phyloP scores from a whole-genome alignment of 169 alveolate genomes.

The Eimeria falciformis region DNA sequence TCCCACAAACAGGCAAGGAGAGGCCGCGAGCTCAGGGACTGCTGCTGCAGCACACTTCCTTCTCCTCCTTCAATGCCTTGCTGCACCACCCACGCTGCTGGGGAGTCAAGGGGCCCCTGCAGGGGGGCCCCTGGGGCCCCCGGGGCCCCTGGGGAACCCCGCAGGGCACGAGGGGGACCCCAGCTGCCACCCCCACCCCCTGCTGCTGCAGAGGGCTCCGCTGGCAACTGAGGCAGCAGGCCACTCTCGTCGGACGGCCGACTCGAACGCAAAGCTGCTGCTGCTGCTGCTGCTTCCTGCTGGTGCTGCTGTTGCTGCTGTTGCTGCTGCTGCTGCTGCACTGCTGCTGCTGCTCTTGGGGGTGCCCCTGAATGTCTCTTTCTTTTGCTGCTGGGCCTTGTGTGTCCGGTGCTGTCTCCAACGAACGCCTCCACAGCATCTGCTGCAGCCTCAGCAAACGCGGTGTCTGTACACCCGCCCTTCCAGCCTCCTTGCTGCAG shows the following conservation, averaged over 20 bases:
- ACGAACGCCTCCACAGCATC: slow-evolving; percentile 51
- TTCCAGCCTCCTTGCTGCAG: slow-evolving; percentile 68
- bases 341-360: background rate
- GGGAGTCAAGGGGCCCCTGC: slow-evolving; percentile 25
- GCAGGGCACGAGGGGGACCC: background rate
- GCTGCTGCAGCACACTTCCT: background rate
- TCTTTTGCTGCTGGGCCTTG: slow-evolving; percentile 17
- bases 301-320: slow-evolving; percentile 58
- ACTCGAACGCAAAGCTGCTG: slow-evolving; percentile 9
- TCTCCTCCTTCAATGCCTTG: background rate
- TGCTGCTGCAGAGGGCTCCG: background rate
- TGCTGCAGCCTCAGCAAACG: slow-evolving; percentile 53
- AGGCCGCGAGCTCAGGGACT: slow-evolving; percentile 13
- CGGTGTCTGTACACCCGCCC: slow-evolving; percentile 33
- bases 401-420: background rate
- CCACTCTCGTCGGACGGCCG: background rate
- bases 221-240: background rate
- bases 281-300: slow-evolving; percentile 7
- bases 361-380: slow-evolving; percentile 33
- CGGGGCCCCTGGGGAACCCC: slow-evolving; percentile 23
- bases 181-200: slow-evolving; percentile 9
- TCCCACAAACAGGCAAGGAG: slow-evolving; percentile 38
- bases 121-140: slow-evolving; percentile 22
- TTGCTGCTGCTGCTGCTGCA: slow-evolving; percentile 54
- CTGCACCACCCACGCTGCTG: slow-evolving; percentile 41